Conservation (phyloP, 768 basidiomycete species). For the Boletus patriciae region DNA sequence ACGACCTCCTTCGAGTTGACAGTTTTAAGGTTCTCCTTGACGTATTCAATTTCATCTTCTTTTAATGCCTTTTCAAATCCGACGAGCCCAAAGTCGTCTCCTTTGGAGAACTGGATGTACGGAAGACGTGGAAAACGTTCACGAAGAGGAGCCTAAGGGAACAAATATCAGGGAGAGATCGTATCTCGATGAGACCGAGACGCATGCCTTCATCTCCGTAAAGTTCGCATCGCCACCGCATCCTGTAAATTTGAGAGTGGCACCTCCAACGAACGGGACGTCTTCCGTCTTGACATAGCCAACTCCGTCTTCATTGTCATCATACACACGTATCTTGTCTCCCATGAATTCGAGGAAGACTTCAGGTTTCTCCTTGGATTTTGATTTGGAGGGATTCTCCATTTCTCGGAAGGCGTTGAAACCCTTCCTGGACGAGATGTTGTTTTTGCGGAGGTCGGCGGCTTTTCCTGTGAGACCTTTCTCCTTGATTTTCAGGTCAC, state of each 20-base stretch:
- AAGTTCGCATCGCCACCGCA: slow-evolving; percentile 60
- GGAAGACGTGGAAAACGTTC: slow-evolving; percentile 48
- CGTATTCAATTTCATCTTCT: slow-evolving; percentile 70
- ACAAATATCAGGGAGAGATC: not conserved
- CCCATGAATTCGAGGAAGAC: slow-evolving; percentile 77
- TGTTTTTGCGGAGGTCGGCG: slow-evolving; percentile 58
- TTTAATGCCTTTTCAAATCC: slow-evolving; percentile 63
- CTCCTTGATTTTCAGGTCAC: slow-evolving; percentile 95
- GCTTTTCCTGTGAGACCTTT: slow-evolving; percentile 82
- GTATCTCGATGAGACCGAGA: not conserved
- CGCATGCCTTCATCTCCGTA: slow-evolving; percentile 53
- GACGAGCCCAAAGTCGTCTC: slow-evolving; percentile 47
- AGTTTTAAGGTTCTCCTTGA: slow-evolving; percentile 63
- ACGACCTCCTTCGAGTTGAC: slow-evolving; percentile 63
- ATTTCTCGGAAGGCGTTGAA: slow-evolving; percentile 83
- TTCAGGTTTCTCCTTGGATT: slow-evolving; percentile 50
- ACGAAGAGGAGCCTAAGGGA: slow-evolving; percentile 42
- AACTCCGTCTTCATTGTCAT: slow-evolving; percentile 48
- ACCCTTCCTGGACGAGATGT: slow-evolving; percentile 49
- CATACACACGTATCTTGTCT: slow-evolving; percentile 59
- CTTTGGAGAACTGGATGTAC: slow-evolving; percentile 48
- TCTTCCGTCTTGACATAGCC: slow-evolving; percentile 46
- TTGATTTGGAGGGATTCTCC: slow-evolving; percentile 40
- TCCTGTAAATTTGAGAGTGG: slow-evolving; percentile 50
- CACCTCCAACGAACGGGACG: slow-evolving; percentile 43